Evolutionary conservation across 768 basidiomycete species (phyloP).

Genomic region (Naganishia friedmannii): DNA sequence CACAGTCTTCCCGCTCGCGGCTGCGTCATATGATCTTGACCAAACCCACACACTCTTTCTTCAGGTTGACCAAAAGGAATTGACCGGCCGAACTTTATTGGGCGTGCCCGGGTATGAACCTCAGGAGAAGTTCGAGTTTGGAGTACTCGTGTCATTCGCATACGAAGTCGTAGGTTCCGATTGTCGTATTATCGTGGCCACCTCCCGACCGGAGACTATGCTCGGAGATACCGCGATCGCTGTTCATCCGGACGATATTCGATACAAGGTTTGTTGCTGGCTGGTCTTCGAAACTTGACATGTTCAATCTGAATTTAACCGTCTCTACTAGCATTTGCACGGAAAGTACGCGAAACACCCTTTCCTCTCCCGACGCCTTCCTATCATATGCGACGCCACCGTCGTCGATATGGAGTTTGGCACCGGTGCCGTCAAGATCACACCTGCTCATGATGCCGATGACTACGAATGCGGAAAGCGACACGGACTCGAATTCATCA

Average conservation of each 20-base stretch:
- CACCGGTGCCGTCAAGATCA: conserved; percentile 98
- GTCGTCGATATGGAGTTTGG: conserved; percentile 90
- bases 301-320: neutral
- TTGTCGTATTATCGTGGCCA: conserved; percentile 87
- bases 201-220: conserved; percentile 98
- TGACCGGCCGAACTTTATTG: conserved; percentile 77
- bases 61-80: conserved; percentile 86
- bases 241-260: conserved; percentile 85
- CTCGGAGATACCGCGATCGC: conserved; percentile 96
- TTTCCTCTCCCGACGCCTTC: conserved; percentile 78
- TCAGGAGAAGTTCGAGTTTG: conserved; percentile 97
- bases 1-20: neutral
- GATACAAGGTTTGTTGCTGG: conserved; percentile 66
- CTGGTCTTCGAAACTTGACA: neutral
- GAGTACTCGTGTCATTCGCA: conserved; percentile 92
- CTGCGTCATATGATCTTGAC: neutral
- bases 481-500: conserved; percentile 86
- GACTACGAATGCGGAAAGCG: conserved; percentile 91
- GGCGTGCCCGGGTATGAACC: conserved; percentile 88
- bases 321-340: conserved; percentile 67
- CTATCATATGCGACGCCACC: conserved; percentile 80
- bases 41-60: neutral
- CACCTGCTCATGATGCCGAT: conserved; percentile 94
- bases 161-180: conserved; percentile 87
- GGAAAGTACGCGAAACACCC: conserved; percentile 89